Percentiles rank a stretch among this genome's conserved stretches.
Conservation (phyloP, 192 early-diverging fungal genomes). For the Coemansia sp. region DNA sequence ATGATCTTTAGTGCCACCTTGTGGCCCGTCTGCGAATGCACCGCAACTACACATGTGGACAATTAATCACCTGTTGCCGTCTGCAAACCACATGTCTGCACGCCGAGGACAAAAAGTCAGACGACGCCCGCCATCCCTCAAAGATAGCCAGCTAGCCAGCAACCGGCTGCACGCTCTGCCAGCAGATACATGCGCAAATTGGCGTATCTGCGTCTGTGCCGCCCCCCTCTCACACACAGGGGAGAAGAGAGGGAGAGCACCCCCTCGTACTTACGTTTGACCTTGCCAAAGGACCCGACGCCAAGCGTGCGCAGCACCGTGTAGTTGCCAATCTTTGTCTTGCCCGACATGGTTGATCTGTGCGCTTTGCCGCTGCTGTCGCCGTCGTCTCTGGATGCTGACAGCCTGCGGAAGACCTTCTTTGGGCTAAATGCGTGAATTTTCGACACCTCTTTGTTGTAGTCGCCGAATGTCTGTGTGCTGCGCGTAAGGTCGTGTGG, state of each 20-base stretch:
- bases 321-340: slow-evolving; percentile 79
- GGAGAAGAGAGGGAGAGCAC: no score
- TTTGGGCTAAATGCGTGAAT: slow-evolving; percentile 43
- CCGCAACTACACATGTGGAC: slow-evolving; percentile 65
- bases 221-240: no score
- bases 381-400: slow-evolving; percentile 19
- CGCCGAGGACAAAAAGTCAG: no score
- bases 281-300: slow-evolving; percentile 96
- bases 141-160: no score
- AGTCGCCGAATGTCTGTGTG: neutral
- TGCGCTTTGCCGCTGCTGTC: slow-evolving; percentile 7
- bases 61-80: no score
- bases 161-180: no score
- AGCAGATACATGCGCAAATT: no score
- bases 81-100: no score
- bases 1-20: slow-evolving; percentile 97
- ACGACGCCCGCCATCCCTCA: no score
- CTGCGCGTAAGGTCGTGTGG: no score
- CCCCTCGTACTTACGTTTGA: slow-evolving; percentile 90
- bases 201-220: no score
- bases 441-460: slow-evolving; percentile 7
- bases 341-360: slow-evolving; percentile 29
- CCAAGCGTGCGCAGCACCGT: slow-evolving; percentile 93
- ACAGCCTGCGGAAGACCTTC: slow-evolving; percentile 39
- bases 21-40: slow-evolving; percentile 90